Conservation (phyloP, 2,329 filamentous ascomycete species). For the Trichoderma pleuroti region DNA sequence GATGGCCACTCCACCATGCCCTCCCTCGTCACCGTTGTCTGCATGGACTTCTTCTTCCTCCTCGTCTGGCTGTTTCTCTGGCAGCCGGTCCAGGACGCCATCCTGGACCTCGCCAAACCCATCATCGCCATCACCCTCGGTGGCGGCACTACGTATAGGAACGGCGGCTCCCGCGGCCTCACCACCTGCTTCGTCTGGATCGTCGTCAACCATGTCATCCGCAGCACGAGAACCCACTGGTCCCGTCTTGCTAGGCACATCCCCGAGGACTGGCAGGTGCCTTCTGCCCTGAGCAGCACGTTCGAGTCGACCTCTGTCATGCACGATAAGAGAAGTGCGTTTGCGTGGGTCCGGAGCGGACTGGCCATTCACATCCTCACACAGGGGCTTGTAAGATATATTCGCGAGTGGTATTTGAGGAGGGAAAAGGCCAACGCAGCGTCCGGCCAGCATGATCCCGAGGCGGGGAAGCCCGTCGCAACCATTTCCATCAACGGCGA, state of each 20-base stretch:
- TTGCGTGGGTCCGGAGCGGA: constrained; percentile 65
- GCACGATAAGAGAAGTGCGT: constrained; percentile 57
- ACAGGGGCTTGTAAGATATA: constrained; percentile 67
- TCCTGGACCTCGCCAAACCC: constrained; percentile 85
- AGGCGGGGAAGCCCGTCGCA: constrained; percentile 53
- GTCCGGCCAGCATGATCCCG: constrained; percentile 55
- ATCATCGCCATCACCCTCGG: constrained; percentile 90
- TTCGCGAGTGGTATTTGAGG: constrained; percentile 65
- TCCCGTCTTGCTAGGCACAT: constrained; percentile 45
- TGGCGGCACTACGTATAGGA: constrained; percentile 68
- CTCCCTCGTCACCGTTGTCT: constrained; percentile 77
- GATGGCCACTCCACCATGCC: constrained; percentile 83
- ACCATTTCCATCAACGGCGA: constrained; percentile 29
- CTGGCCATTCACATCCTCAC: constrained; percentile 72
- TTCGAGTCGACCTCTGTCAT: constrained; percentile 39
- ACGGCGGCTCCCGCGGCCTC: constrained; percentile 68
- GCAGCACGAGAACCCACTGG: constrained; percentile 49
- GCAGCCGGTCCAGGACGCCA: constrained; percentile 81
- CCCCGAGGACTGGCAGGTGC: constrained; percentile 45
- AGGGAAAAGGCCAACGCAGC: constrained; percentile 54
- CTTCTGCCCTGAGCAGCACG: constrained; percentile 44
- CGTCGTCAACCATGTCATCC: constrained; percentile 50
- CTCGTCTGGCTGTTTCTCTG: constrained; percentile 84
- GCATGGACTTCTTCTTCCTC: constrained; percentile 79
- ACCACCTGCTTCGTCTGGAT: constrained; percentile 70